Evolutionary conservation across 1,139 yeast genomes (phyloP), one percentile per base, ranked within the genome.

Genomic region (Suhomyces guaymorum): DNA sequence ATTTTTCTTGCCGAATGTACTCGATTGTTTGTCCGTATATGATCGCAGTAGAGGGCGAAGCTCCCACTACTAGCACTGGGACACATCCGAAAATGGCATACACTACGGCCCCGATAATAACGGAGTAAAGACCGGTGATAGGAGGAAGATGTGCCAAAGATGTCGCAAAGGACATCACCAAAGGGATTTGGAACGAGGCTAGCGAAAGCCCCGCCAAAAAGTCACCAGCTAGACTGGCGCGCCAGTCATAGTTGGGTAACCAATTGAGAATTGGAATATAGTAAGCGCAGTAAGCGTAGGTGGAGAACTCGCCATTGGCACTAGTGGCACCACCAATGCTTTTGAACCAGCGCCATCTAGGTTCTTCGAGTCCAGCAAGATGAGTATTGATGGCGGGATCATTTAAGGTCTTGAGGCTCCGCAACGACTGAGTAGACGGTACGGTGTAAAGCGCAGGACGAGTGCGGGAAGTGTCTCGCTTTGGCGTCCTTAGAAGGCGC

Each of bases 81-180:
- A 63, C 66, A 15, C 61, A 48, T 3, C 68, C 68, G 19, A 63
- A 50, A 2, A 60, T 44, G 4, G 67, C 47, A 39, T 63, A 63
- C 11, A 54, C 44, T 10, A 49, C 34, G 0, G 66, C 54, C 0
- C 62, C 64, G 2, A 52, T 55, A 17, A 60, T 52, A 28, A 59
- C 55, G 3, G 63, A 55, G 38, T 60, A 59, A 7, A 63, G 44
- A 2, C 68, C 67, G 22, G 57, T 48, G 7, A 57, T 40, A 1
- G 68, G 65, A 5, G 67, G 61, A 9, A 62, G 46, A 33, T 57
- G 62, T 6, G 66, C 67, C 38, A 63, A 51, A 1, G 63, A 55
- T 1, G 63, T 54, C 3, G 66, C 58, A 24, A 61, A 48, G 2
- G 67, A 62, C 66, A 63, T 60, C 28, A 61, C 67, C 23, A 61